Base-by-base conservation (phyloP, 208 protist genomes). In the Trypanosoma boissoni region DNA sequence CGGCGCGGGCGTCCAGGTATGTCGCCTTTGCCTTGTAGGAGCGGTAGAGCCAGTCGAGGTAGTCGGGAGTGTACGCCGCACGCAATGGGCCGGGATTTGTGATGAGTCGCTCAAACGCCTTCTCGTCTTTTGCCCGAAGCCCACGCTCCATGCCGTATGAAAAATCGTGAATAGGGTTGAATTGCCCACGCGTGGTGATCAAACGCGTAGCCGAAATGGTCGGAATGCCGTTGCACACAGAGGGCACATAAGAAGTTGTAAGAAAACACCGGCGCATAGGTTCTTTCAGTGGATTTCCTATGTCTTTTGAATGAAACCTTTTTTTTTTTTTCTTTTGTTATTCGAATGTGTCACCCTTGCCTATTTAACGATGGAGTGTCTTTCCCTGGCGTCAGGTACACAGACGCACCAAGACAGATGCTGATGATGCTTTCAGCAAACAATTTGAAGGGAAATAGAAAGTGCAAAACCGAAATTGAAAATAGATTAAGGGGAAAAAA, bases 141-240 rank as follows among this genome's bases (percentile, higher is more conserved):
- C 26, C 66, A 23, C 54, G 56, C 2, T 57, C 58, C 2, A 78
- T 73, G 26, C 67, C 71, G 20, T 80, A 68, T 0, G 64, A 58
- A 56, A 94, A 94, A 62, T 81, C 72, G 58, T 94, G 87, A 55
- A 94, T 72, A 0, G 87, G 87, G 44, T 94, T 91, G 65, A 86
- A 94, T 59, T 91, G 83, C 26, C 87, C 87, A 0, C 81, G 72
- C 2, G 83, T 80, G 0, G 87, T 89, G 23, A 91, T 74, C 21
- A 2, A 16, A 31, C 86, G 85, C 6, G 23, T 14, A 20, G 42
- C 14, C 21, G 4, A 1, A n/a, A 39, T 5, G 12, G 36, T 26
- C 34, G 34, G n/a, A 18, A 18, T 5, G 60, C 23, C 12, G 23
- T 20, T 21, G n/a, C n/a, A n/a, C n/a, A n/a, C n/a, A n/a, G n/a